Base-by-base conservation (phyloP, 345 rosid species). In the Turritis glabra region DNA sequence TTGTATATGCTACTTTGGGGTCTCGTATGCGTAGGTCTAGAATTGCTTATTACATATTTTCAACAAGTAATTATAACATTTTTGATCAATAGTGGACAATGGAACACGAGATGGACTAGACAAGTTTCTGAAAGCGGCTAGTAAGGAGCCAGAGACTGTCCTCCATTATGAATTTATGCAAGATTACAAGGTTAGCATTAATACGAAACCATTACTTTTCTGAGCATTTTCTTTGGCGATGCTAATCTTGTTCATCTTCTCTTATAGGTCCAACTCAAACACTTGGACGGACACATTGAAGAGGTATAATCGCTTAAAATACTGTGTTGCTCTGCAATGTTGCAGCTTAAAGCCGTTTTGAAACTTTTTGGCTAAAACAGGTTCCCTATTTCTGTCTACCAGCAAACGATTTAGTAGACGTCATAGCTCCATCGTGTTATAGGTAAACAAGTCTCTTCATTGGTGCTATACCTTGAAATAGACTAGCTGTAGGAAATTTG, bases 311-410 rank as follows among this genome's bases (percentile, higher is more conserved):
- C 47, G 1, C 35, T 22, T 48, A 5, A 64, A 27, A 48, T 29
- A 69, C 11, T 65, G 53, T 74, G 62, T 29, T 67, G 8, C 48
- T 71, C 52, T 71, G 72, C 48, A 56, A 52, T 68, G 71, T 61
- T 74, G 80, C 64, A 57, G 74, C 86, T 82, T 84, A 82, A 77
- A 48, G 72, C 72, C 64, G 1, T 68, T 79, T 82, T 77, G 35
- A 40, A 77, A 8, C 83, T 77, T 85, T 81, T 80, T 77, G 56
- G 83, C 84, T 83, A 77, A 78, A 86, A 74, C 97, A 94, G 98
- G 98, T 91, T 82, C 98, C 97, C 72, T 94, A 94, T 88, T 94
- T 94, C 90, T 90, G 88, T 85, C 90, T 94, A 77, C 97, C 97
- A 68, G 95, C 98, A 75, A 94, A 87, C 22, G 95, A 91, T 18